Percentiles rank a stretch among this genome's conserved stretches.
Evolutionary conservation across 2,329 filamentous ascomycete genomes (phyloP).

Genomic region (Orbilia javanica): DNA sequence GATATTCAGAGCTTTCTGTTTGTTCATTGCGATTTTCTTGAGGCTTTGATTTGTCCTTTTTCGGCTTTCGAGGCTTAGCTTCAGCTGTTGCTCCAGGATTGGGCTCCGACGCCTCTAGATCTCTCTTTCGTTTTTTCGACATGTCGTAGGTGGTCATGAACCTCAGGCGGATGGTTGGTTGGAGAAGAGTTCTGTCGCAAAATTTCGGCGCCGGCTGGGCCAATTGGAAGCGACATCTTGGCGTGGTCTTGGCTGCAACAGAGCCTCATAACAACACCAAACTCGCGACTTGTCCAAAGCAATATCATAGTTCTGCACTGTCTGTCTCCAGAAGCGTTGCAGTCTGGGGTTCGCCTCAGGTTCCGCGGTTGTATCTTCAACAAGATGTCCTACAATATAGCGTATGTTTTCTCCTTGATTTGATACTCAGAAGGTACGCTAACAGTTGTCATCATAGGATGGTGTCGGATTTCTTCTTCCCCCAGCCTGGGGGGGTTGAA

Average conservation of each 20-base stretch:
- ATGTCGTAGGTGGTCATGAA: constrained; percentile 20
- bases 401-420: constrained; percentile 67
- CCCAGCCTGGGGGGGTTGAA: constrained; percentile 94
- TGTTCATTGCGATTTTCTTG: constrained; percentile 16
- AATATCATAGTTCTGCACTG: background rate
- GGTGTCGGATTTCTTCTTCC: constrained; percentile 99
- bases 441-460: constrained; percentile 70
- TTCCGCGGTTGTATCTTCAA: constrained; percentile 10
- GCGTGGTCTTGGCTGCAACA: constrained; percentile 49
- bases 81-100: background rate
- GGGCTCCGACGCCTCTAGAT: background rate
- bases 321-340: background rate
- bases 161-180: constrained; percentile 1
- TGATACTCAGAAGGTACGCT: constrained; percentile 15
- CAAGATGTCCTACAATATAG: constrained; percentile 77
- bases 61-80: background rate
- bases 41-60: constrained; percentile 23
- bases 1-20: background rate
- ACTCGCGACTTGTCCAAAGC: background rate
- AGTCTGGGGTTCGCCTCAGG: constrained; percentile 38
- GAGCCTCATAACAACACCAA: constrained; percentile 40
- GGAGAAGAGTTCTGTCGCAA: constrained; percentile 36
- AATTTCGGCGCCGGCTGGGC: constrained; percentile 25
- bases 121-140: constrained; percentile 59
- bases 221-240: constrained; percentile 32